Evolutionary conservation across 257 asterid genomes (phyloP), one percentile per base, ranked within the genome.

Genomic region (Nicotiana sylvestris): DNA sequence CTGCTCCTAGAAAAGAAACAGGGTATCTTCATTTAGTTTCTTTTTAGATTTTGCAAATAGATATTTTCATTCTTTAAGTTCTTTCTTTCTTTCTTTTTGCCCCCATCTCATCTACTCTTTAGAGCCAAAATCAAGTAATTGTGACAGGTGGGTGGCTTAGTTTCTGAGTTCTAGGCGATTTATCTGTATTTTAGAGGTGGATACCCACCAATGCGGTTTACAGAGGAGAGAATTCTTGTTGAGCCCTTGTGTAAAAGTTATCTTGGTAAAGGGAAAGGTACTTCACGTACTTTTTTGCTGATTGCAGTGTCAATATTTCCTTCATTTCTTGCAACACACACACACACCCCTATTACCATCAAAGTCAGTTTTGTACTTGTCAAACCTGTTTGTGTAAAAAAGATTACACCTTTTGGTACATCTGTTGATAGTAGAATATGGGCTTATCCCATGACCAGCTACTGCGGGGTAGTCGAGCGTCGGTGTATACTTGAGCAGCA

Each of bases 121-220:
- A 30, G 65, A 35, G 69, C 67, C 53, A 81, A 39, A 35, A 39
- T 7, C 37, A 68, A 68, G 43, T 68, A 37, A 25, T 55, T 68
- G 81, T 69, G 58, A 81, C 70, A n/a, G 81, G 32, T 76, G 55
- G 80, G 17, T 69, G 60, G 78, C 60, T 72, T 72, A 72, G 57
- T 72, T 72, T 43, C 57, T 33, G 78, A 9, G 33, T 39, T 6
- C 9, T 33, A 33, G 35, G 35, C 35, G 17, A 46, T 46, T 12
- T 21, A 46, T 46, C 29, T 81, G 25, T 62, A 81, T 67, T 82
- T 82, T 81, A 66, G 58, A 66, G 68, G 79, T 81, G 83, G 51
- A 65, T 81, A 51, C 66, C 78, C 65, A 49, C 77, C 83, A 49
- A 81, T 72, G 60, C 25, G 18, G 77, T 53, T 81, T 49, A 66